Conservation (phyloP, 2,329 filamentous ascomycete species). For the Cladosporium sp. region DNA sequence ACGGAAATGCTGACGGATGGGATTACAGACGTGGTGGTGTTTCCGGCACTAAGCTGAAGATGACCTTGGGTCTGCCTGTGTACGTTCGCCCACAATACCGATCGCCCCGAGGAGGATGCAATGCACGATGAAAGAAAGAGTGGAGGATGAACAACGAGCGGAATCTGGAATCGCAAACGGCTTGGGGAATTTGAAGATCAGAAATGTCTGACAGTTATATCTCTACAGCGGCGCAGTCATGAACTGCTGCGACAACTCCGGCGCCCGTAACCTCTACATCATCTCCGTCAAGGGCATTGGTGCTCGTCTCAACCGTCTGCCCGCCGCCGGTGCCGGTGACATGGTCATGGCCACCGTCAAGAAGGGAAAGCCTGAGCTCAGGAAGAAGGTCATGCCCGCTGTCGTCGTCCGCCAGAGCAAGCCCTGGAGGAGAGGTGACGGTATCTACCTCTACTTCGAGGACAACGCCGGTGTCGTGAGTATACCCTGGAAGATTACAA, state of each 20-base stretch:
- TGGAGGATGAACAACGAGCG: background rate
- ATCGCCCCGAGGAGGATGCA: background rate
- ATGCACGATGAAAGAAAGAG: background rate
- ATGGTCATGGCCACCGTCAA: slow-evolving; percentile 99
- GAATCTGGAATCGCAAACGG: no score
- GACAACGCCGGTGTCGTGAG: slow-evolving; percentile 95
- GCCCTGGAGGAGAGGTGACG: slow-evolving; percentile 98
- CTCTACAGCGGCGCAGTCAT: slow-evolving; percentile 84
- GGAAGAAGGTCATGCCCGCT: slow-evolving; percentile 99
- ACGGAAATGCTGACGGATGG: slow-evolving; percentile 10
- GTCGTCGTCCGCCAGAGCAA: slow-evolving; percentile 99
- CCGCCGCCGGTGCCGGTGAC: slow-evolving; percentile 95
- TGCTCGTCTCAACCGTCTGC: slow-evolving; percentile 94
- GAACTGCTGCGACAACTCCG: slow-evolving; percentile 99
- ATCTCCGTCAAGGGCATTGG: slow-evolving; percentile 99
- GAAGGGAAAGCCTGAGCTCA: slow-evolving; percentile 99
- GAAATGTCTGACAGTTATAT: slow-evolving; percentile 9
- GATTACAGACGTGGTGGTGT: slow-evolving; percentile 59
- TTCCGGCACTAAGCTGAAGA: slow-evolving; percentile 99
- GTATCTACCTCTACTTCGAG: slow-evolving; percentile 99
- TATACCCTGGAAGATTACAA: slow-evolving; percentile 44
- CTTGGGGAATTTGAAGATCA: slow-evolving; percentile 11
- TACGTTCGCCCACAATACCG: slow-evolving; percentile 55
- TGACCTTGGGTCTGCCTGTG: slow-evolving; percentile 99
- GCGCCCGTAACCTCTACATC: slow-evolving; percentile 97